A percentile compares a stretch with the other conserved stretches of the same genome.
Conservation (phyloP, 108 stramenopile species). For the Aurantiochytrium sp. region DNA sequence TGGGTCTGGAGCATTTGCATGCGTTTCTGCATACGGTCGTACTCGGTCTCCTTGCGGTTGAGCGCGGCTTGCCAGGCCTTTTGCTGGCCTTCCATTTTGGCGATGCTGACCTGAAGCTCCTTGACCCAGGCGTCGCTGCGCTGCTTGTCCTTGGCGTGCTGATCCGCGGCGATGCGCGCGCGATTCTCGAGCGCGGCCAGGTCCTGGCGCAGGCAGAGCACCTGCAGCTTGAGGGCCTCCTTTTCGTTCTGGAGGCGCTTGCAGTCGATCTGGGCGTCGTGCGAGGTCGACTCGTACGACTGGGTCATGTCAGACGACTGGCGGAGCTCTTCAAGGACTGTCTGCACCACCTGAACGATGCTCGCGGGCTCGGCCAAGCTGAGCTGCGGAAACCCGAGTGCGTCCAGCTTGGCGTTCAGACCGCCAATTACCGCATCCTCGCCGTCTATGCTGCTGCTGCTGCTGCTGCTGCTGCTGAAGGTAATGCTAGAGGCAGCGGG, state of each 20-base stretch:
- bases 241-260: constrained; percentile 9
- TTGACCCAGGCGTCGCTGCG: not conserved
- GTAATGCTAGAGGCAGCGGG: no score
- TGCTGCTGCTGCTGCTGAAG: no score
- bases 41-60: constrained; percentile 12
- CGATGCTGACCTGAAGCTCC: constrained; percentile 6
- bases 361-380: not conserved
- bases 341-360: not conserved
- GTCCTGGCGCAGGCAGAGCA: not conserved
- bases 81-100: constrained; percentile 25
- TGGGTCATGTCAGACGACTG: not conserved
- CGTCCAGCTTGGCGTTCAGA: not conserved
- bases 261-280: not conserved
- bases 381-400: not conserved
- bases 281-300: not conserved
- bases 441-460: not conserved
- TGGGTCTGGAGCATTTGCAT: constrained; percentile 17
- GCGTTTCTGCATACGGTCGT: constrained; percentile 10
- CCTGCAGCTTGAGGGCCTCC: not conserved
- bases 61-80: constrained; percentile 28
- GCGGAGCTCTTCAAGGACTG: not conserved
- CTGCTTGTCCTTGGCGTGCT: not conserved
- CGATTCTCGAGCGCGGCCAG: not conserved
- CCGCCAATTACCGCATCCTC: not conserved
- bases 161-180: not conserved